phyloP scores from a whole-genome alignment of 148 eudicot genomes.

The Amaranthus hypochondriacus region DNA sequence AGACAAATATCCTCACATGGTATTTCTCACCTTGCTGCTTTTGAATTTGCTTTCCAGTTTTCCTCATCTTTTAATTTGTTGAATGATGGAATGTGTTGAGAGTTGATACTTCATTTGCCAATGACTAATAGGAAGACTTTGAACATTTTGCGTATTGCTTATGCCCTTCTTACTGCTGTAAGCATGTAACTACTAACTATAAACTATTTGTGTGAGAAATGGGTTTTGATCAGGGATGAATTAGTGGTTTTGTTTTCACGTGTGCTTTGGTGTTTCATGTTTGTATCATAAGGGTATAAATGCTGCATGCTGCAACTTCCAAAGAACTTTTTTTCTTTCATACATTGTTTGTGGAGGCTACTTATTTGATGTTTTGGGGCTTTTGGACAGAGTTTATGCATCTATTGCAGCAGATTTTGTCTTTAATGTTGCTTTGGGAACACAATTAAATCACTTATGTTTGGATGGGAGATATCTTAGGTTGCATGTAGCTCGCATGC shows the following conservation, averaged over 20 bases:
- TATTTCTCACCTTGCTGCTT: constrained; percentile 19
- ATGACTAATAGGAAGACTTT: neutral
- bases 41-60: neutral
- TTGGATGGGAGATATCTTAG: neutral
- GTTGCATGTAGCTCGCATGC: neutral
- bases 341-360: neutral
- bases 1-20: constrained; percentile 98
- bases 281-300: neutral
- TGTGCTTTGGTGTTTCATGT: neutral
- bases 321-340: neutral
- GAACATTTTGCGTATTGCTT: neutral
- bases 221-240: neutral
- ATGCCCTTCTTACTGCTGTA: neutral
- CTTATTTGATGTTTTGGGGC: neutral
- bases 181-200: neutral
- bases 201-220: neutral
- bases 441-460: neutral
- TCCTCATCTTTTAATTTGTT: neutral
- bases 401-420: neutral
- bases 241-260: neutral
- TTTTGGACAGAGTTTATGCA: neutral
- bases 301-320: neutral
- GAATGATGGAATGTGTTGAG: neutral
- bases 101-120: neutral
- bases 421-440: neutral